Percentiles rank a stretch among this genome's conserved stretches.
Conservation (phyloP, 2,329 filamentous ascomycete species). For the Grosmannia penicillata region DNA sequence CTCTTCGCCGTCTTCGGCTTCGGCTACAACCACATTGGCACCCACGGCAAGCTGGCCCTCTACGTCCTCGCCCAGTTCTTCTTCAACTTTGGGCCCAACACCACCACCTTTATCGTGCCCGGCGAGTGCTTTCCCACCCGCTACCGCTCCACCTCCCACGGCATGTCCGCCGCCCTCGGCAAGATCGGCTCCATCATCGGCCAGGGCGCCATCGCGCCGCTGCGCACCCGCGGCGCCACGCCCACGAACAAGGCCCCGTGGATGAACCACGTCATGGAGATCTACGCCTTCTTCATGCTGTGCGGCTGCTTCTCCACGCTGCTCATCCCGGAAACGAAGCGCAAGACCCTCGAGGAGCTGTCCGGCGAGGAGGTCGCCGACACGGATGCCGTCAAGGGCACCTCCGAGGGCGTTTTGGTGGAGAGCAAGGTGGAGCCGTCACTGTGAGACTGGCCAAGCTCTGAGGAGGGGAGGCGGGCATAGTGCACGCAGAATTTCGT, state of each 20-base stretch:
- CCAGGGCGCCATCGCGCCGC: slow-evolving; percentile 40
- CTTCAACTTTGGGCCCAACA: slow-evolving; percentile 45
- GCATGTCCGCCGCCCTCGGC: slow-evolving; percentile 38
- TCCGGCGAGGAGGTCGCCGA: slow-evolving; percentile 13
- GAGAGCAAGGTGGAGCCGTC: slow-evolving; percentile 6
- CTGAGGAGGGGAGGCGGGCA: neutral
- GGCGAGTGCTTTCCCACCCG: slow-evolving; percentile 42
- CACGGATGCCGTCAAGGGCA: slow-evolving; percentile 2
- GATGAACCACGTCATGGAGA: slow-evolving; percentile 66
- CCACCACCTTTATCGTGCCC: slow-evolving; percentile 41
- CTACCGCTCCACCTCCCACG: slow-evolving; percentile 42
- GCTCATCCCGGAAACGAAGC: slow-evolving; percentile 60
- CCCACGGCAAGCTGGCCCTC: slow-evolving; percentile 37
- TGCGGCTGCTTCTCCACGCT: slow-evolving; percentile 53
- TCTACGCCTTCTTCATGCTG: slow-evolving; percentile 64
- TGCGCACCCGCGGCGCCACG: slow-evolving; percentile 31
- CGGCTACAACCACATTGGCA: slow-evolving; percentile 37
- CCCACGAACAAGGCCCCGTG: slow-evolving; percentile 35
- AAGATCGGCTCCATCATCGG: slow-evolving; percentile 43
- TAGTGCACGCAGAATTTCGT: neutral
- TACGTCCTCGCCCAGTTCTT: slow-evolving; percentile 44
- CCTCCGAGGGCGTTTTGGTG: slow-evolving; percentile 1
- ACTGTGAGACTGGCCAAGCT: neutral
- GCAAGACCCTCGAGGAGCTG: slow-evolving; percentile 57
- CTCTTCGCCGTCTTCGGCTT: slow-evolving; percentile 50